Evolutionary conservation across 306 rosid species (phyloP), one percentile per base, ranked within the genome.

Genomic region (Trifolium dubium): DNA sequence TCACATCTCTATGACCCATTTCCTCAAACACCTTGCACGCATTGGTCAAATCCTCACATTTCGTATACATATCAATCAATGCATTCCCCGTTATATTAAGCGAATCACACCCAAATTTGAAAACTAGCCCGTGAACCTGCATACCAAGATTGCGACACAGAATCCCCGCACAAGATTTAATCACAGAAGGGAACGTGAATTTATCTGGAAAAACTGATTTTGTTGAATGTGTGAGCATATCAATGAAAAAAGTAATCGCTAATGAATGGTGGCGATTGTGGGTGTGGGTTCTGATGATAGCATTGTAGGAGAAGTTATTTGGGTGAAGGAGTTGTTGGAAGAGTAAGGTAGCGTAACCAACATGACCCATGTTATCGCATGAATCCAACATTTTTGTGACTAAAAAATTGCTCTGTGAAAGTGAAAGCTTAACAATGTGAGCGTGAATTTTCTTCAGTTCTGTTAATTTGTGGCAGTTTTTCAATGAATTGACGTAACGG

Each of bases 321-420:
- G 89, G 90, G 29, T 85, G 73, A 44, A 41, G 18, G 28, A 85
- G 90, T 69, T 84, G 87, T 29, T 85, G 44, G 87, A 86, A 88
- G 29, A 92, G 82, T 75, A 47, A 75, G 28, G 76, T 64, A 4
- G 92, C 89, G 47, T 89, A 87, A 67, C 50, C 39, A 2, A 82
- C 68, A 23, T 88, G 30, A 5, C 86, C 89, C 69, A 44, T 64
- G 39, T 54, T 58, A 78, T 86, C 89, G 29, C 96, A 88, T 2
- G 79, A 75, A 44, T 86, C 87, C 81, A 89, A 69, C 96, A 92
- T 89, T 80, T 88, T 89, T 10, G 97, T 86, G 30, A 74, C 77
- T 71, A 92, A 37, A 79, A 85, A 92, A 73, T 86, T 92, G 86
- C 97, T 92, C 37, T 89, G 90, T 56, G 96, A 79, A 9, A 92